phyloP scores from a whole-genome alignment of 148 eudicot genomes.

The Chenopodium berlandieri region DNA sequence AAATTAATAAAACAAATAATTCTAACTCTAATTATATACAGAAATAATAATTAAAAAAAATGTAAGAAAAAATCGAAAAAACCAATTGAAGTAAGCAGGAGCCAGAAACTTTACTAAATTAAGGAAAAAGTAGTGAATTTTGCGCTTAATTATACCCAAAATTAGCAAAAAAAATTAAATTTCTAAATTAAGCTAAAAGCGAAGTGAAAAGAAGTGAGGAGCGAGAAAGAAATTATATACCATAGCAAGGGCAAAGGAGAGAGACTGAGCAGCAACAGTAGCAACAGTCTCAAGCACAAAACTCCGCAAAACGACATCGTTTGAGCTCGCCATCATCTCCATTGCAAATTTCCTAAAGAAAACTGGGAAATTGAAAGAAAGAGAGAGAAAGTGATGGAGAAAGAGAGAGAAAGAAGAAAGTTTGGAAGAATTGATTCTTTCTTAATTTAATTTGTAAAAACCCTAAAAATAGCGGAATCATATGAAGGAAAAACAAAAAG shows the following conservation, averaged over 20 bases:
- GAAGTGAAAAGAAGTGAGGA: not conserved
- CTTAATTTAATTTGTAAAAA: conserved; percentile 7
- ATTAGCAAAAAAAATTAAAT: not conserved
- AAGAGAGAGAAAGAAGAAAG: conserved; percentile 3
- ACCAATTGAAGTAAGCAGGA: not conserved
- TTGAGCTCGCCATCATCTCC: conserved; percentile 18
- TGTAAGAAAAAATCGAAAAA: not conserved
- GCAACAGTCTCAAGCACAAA: conserved; percentile 21
- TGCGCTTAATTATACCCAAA: not conserved
- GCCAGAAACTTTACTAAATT: not conserved
- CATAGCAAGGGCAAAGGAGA: conserved; percentile 23
- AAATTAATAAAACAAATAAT: no score
- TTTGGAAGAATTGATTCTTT: conserved; percentile 17
- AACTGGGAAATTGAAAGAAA: not conserved
- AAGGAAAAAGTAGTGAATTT: not conserved
- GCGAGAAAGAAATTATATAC: conserved; percentile 12
- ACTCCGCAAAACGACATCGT: conserved; percentile 23
- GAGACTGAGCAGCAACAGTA: conserved; percentile 26
- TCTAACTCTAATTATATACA: no score
- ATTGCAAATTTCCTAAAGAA: conserved; percentile 11
- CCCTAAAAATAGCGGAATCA: conserved; percentile 30
- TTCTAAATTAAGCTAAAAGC: not conserved
- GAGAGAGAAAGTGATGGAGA: not conserved
- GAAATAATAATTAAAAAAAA: not conserved
- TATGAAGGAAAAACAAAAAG: conserved; percentile 11